Evolutionary conservation across 2,329 filamentous ascomycete species (phyloP).

Genomic region (Neocatenulostroma microsporum): DNA sequence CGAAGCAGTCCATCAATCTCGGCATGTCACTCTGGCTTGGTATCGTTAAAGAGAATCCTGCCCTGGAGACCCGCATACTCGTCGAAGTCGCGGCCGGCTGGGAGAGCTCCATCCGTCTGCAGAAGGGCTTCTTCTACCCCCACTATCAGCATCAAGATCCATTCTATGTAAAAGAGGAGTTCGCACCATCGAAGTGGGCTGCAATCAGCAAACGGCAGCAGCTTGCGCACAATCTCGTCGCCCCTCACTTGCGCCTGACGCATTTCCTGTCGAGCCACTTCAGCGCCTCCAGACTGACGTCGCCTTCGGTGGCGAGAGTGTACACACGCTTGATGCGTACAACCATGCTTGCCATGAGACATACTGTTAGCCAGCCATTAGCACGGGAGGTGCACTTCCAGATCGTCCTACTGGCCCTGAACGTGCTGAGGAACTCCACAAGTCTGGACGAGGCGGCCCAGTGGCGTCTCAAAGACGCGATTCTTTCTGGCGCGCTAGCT

Average conservation of each 20-base stretch:
- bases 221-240: conserved; percentile 69
- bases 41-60: conserved; percentile 90
- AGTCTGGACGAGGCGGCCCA: conserved; percentile 56
- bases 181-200: conserved; percentile 79
- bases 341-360: conserved; percentile 66
- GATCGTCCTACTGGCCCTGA: conserved; percentile 72
- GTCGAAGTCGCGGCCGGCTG: conserved; percentile 84
- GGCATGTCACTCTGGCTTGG: conserved; percentile 95
- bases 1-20: conserved; percentile 89
- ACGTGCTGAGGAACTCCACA: conserved; percentile 65
- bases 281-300: conserved; percentile 82
- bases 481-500: conserved; percentile 73
- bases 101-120: conserved; percentile 72
- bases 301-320: conserved; percentile 68
- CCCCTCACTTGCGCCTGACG: conserved; percentile 75
- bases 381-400: conserved; percentile 89
- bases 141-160: conserved; percentile 70
- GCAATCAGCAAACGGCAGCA: conserved; percentile 68
- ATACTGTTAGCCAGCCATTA: conserved; percentile 70
- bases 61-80: conserved; percentile 76
- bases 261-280: conserved; percentile 94
- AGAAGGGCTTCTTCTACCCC: conserved; percentile 72
- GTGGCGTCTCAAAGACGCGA: conserved; percentile 81
- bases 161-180: conserved; percentile 85
- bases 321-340: conserved; percentile 74